These are phyloP conservation scores for Clarireedia hainanense DNA, from an alignment of 2,329 filamentous ascomycete genomes.

Conservation along the genomic window DNA sequence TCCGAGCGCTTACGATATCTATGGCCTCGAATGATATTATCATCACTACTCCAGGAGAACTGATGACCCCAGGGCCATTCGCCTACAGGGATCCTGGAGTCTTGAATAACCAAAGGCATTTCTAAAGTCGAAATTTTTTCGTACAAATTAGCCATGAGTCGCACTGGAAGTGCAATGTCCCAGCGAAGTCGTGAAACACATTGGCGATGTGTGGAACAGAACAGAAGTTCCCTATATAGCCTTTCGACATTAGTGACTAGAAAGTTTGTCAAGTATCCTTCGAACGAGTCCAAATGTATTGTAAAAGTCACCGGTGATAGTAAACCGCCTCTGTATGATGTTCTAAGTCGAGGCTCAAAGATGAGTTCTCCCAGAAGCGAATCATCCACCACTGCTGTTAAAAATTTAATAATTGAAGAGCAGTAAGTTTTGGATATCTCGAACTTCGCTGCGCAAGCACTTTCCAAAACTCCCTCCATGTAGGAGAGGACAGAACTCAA, in stretches of 20 bases:
- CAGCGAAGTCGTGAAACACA: neutral
- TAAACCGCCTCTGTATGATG: neutral
- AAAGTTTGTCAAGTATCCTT: neutral
- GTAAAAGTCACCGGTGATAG: neutral
- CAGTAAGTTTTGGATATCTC: neutral
- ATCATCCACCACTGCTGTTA: neutral
- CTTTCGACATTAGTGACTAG: neutral
- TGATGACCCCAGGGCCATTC: too few relatives aligned
- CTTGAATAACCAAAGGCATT: too few relatives aligned
- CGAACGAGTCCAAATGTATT: neutral
- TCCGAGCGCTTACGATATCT: too few relatives aligned
- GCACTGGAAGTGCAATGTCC: neutral
- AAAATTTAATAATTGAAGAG: neutral
- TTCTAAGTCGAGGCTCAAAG: neutral
- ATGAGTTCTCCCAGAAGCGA: neutral
- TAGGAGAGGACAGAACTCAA: neutral
- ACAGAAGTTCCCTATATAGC: neutral
- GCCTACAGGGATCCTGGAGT: too few relatives aligned
- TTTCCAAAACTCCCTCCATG: neutral
- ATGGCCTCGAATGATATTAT: too few relatives aligned
- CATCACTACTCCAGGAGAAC: too few relatives aligned
- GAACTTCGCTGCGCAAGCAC: neutral
- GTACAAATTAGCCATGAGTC: neutral
- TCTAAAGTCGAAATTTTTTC: too few relatives aligned
- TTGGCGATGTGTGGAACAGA: neutral